These are phyloP conservation scores for Crithidia bombi DNA, from an alignment of 208 protist genomes.

Conservation along the genomic window DNA sequence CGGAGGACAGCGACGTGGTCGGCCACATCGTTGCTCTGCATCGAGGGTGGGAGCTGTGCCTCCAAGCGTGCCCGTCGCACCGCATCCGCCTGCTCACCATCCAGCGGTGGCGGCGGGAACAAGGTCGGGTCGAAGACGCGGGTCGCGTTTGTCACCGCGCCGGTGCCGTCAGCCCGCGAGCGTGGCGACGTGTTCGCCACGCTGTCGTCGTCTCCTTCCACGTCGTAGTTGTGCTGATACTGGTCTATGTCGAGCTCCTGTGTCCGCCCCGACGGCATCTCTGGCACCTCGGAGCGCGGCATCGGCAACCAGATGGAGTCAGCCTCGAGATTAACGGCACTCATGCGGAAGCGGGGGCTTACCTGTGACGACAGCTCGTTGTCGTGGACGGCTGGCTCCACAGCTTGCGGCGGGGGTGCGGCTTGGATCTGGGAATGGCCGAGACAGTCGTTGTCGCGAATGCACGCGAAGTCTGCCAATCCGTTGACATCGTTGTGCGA, in stretches of 20 bases:
- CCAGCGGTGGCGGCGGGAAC: constrained; percentile 19
- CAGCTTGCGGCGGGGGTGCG: neutral
- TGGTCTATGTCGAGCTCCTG: constrained; percentile 8
- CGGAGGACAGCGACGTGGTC: neutral
- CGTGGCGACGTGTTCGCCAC: constrained; percentile 1
- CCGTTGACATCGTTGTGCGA: neutral
- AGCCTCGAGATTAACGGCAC: too few species aligned
- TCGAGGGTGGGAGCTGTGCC: constrained; percentile 19
- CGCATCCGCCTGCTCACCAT: constrained; percentile 9
- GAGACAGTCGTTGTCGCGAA: neutral
- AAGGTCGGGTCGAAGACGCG: constrained; percentile 30
- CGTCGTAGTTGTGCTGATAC: neutral
- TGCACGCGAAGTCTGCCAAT: neutral
- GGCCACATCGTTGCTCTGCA: neutral
- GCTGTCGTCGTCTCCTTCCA: constrained; percentile 4
- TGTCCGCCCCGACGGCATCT: neutral
- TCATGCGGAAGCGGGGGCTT: too few species aligned
- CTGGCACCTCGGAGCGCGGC: constrained; percentile 14
- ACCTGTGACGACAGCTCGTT: constrained; percentile 13
- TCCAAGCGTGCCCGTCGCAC: constrained; percentile 6
- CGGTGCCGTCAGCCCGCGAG: constrained; percentile 9
- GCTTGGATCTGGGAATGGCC: neutral
- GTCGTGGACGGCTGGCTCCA: constrained; percentile 10
- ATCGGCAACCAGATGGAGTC: constrained; percentile 17
- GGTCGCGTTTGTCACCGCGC: constrained; percentile 29